Percentiles rank a stretch among this genome's conserved stretches.
These are phyloP conservation scores for Berberis thunbergii DNA, from an alignment of 164 flowering plant species.

Conservation along the genomic window DNA sequence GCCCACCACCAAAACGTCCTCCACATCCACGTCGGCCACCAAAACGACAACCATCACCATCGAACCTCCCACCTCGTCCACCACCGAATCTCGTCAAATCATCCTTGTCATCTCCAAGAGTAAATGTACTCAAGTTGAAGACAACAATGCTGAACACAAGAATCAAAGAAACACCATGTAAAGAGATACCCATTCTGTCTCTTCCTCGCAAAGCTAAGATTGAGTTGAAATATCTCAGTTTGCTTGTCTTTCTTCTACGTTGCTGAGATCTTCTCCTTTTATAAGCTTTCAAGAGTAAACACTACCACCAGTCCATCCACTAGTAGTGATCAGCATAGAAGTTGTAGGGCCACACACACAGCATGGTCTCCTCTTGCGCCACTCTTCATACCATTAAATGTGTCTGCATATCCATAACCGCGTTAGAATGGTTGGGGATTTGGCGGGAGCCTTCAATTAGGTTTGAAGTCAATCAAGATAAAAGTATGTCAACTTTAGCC, in stretches of 20 bases:
- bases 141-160: slow-evolving; percentile 13
- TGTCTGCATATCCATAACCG: slow-evolving; percentile 8
- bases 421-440: slow-evolving; percentile 12
- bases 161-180: slow-evolving; percentile 6
- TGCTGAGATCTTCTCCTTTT: slow-evolving; percentile 4
- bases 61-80: slow-evolving; percentile 9
- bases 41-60: slow-evolving; percentile 19
- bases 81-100: slow-evolving; percentile 12
- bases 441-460: slow-evolving; percentile 8
- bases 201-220: not conserved
- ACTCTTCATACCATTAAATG: slow-evolving; percentile 2
- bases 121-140: slow-evolving; percentile 13
- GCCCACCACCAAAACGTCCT: slow-evolving; percentile 15
- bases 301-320: no score
- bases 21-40: slow-evolving; percentile 16
- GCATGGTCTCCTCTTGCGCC: not conserved
- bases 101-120: slow-evolving; percentile 13
- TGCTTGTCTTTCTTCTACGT: slow-evolving; percentile 3
- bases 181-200: slow-evolving; percentile 9
- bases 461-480: not conserved
- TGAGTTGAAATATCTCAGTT: not conserved
- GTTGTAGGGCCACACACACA: not conserved
- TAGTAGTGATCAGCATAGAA: no score
- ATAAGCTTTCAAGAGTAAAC: slow-evolving; percentile 5
- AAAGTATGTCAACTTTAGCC: not conserved